Percentiles rank a stretch among this genome's conserved stretches.
Conservation (phyloP, 768 basidiomycete species). For the Flagelloscypha sp. region DNA sequence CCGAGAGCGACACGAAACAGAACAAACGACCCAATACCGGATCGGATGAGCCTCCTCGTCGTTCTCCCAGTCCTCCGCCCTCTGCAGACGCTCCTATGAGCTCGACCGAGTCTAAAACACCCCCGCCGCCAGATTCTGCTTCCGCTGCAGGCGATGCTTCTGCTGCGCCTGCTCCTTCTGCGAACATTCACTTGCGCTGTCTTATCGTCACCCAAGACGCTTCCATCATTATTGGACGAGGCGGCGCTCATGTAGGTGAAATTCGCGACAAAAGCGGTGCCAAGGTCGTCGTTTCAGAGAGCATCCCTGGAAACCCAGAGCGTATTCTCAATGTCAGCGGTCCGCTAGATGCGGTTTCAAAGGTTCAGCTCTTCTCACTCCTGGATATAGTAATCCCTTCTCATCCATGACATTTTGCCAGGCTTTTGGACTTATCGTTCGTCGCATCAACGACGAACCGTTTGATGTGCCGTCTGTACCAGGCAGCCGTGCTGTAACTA, state of each 20-base stretch:
- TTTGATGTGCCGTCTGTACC: slow-evolving; percentile 97
- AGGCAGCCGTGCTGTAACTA: slow-evolving; percentile 95
- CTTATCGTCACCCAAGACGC: slow-evolving; percentile 99
- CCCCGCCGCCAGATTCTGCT: slow-evolving; percentile 41
- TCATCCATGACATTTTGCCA: slow-evolving; percentile 22
- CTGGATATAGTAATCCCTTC: slow-evolving; percentile 3
- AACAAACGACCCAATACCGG: slow-evolving; percentile 83
- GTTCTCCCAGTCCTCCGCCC: slow-evolving; percentile 22
- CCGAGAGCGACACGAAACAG: slow-evolving; percentile 73
- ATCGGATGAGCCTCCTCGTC: slow-evolving; percentile 52
- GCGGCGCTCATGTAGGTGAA: slow-evolving; percentile 93
- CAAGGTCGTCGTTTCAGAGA: slow-evolving; percentile 94
- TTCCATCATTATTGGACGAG: slow-evolving; percentile 97
- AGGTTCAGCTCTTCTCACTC: slow-evolving; percentile 44
- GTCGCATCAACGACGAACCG: slow-evolving; percentile 98
- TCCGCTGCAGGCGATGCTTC: slow-evolving; percentile 38
- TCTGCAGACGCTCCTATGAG: slow-evolving; percentile 59
- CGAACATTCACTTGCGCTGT: slow-evolving; percentile 94
- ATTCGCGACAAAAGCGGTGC: slow-evolving; percentile 97
- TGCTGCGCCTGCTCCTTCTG: slow-evolving; percentile 49
- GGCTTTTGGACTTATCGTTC: slow-evolving; percentile 98
- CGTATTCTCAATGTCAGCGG: slow-evolving; percentile 96
- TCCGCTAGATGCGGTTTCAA: slow-evolving; percentile 95
- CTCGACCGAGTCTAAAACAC: slow-evolving; percentile 47
- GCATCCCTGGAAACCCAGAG: slow-evolving; percentile 98